A percentile compares a stretch with the other conserved stretches of the same genome.
Evolutionary conservation across 495 filamentous ascomycete genomes (phyloP).

Genomic region (Hypoxylon lienhwacheense): DNA sequence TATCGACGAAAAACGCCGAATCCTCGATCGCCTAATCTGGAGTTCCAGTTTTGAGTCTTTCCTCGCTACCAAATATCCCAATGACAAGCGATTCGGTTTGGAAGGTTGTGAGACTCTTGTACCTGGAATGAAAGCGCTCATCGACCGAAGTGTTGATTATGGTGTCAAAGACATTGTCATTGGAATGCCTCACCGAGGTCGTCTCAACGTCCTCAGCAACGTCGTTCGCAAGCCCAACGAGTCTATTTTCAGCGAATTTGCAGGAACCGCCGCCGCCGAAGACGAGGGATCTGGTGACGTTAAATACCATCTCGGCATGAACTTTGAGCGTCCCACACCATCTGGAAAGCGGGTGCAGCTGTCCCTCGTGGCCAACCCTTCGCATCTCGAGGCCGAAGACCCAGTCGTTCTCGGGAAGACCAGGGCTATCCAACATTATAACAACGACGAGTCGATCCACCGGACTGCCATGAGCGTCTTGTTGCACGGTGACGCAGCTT

Average conservation of each 20-base stretch:
- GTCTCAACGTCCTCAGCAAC: slow-evolving; percentile 96
- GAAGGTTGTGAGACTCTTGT: slow-evolving; percentile 96
- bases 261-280: slow-evolving; percentile 79
- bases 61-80: slow-evolving; percentile 94
- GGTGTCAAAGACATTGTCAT: slow-evolving; percentile 99
- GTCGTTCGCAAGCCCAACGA: slow-evolving; percentile 98
- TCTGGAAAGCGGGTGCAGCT: slow-evolving; percentile 98
- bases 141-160: slow-evolving; percentile 96
- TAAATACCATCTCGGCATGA: slow-evolving; percentile 99
- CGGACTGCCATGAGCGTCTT: slow-evolving; percentile 91
- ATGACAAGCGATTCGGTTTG: slow-evolving; percentile 98
- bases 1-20: slow-evolving; percentile 94
- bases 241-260: slow-evolving; percentile 98
- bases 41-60: slow-evolving; percentile 94
- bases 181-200: slow-evolving; percentile 98
- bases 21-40: slow-evolving; percentile 97
- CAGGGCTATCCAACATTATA: slow-evolving; percentile 97
- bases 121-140: slow-evolving; percentile 98
- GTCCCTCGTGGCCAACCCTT: slow-evolving; percentile 96
- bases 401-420: slow-evolving; percentile 97
- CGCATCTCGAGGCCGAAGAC: slow-evolving; percentile 97
- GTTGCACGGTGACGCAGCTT: slow-evolving; percentile 95
- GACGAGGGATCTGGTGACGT: slow-evolving; percentile 98
- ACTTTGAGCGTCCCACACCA: slow-evolving; percentile 97
- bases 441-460: slow-evolving; percentile 87